Conservation (phyloP, 495 filamentous ascomycete species). For the Trichoderma parareesei region DNA sequence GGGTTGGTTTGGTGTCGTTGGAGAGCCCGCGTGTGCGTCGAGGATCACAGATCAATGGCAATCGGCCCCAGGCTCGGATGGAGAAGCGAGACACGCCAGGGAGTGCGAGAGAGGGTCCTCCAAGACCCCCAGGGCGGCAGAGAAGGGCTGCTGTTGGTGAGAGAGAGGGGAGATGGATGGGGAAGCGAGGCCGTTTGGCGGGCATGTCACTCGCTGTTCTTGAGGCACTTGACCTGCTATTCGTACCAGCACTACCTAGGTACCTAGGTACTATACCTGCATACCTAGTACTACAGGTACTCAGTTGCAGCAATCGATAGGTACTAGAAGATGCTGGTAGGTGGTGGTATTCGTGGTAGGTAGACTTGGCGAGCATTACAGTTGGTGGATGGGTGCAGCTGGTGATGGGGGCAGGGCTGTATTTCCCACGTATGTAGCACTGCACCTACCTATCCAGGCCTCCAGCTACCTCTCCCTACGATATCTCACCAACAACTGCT, state of each 20-base stretch:
- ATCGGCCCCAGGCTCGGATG: slow-evolving; percentile 2
- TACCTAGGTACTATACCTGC: too few relatives aligned
- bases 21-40: neutral
- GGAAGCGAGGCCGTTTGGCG: too few relatives aligned
- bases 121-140: neutral
- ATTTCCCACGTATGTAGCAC: neutral
- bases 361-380: neutral
- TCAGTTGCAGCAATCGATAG: too few relatives aligned
- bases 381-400: neutral
- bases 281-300: too few relatives aligned
- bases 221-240: too few relatives aligned
- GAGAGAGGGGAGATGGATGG: neutral
- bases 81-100: slow-evolving; percentile 4
- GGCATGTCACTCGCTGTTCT: too few relatives aligned
- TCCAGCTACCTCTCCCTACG: too few relatives aligned
- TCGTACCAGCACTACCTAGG: too few relatives aligned
- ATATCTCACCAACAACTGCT: too few relatives aligned
- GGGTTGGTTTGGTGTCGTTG: neutral
- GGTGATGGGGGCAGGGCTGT: neutral
- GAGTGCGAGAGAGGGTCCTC: neutral
- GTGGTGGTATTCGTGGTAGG: neutral
- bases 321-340: neutral
- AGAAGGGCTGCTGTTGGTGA: neutral
- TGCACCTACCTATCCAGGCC: too few relatives aligned
- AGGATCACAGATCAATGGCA: slow-evolving; percentile 6